Percentiles rank a stretch among this genome's conserved stretches.
phyloP scores from a whole-genome alignment of 768 basidiomycete species.

The Ramaria sp. region DNA sequence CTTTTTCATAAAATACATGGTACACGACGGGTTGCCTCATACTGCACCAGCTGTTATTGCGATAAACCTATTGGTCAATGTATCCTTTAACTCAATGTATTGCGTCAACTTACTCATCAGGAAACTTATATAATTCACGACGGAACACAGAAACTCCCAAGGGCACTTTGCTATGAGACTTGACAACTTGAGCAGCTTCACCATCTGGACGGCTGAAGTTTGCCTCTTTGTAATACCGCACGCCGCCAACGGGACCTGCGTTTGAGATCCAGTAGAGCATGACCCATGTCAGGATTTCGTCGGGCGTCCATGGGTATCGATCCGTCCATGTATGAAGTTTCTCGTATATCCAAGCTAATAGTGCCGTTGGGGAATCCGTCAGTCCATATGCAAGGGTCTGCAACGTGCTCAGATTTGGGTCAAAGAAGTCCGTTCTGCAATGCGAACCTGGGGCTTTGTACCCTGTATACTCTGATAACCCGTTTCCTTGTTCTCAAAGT shows the following conservation, averaged over 20 bases:
- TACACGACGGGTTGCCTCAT: neutral
- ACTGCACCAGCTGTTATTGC: neutral
- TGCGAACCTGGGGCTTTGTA: conserved; percentile 5
- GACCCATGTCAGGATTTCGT: conserved; percentile 53
- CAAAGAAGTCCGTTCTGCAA: conserved; percentile 4
- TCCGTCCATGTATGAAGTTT: conserved; percentile 32
- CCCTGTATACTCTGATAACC: conserved; percentile 1
- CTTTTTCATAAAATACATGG: conserved; percentile 33
- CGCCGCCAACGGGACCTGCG: conserved; percentile 40
- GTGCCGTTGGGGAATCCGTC: conserved; percentile 45
- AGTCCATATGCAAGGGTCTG: conserved; percentile 45
- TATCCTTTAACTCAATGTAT: neutral
- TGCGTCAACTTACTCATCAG: neutral
- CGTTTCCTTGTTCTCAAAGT: neutral
- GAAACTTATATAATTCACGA: neutral
- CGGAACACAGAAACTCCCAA: conserved; percentile 39
- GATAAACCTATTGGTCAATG: neutral
- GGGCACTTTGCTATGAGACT: neutral
- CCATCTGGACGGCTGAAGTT: neutral
- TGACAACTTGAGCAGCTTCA: neutral
- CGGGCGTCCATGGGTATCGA: conserved; percentile 43
- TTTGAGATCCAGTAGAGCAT: conserved; percentile 50
- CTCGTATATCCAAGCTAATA: conserved; percentile 40
- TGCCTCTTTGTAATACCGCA: conserved; percentile 2
- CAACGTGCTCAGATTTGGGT: conserved; percentile 28